Base-by-base conservation (phyloP, 2,329 filamentous ascomycete genomes). In the Emmonsiellopsis sp. region DNA sequence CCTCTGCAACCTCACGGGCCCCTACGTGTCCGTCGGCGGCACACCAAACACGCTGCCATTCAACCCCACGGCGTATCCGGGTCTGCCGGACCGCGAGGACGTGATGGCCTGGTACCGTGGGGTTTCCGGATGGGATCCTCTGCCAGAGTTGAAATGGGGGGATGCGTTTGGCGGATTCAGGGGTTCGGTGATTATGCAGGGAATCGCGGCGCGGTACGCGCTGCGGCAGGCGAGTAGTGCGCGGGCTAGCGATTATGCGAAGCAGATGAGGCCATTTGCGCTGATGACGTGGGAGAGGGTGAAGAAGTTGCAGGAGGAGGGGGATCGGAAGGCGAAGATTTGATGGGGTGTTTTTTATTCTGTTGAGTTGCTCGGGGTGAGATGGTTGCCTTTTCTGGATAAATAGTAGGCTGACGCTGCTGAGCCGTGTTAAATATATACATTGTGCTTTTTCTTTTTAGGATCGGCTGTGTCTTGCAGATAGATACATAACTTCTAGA, bases 131-230 rank as follows among this genome's bases (percentile, higher is more conserved):
- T 94, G 87, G 79, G 79, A 90, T 68, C 82, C 86, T 0, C 73
- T 70, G 1, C 70, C 76, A 16, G 73, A 73, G 30, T 72, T 85
- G 52, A 76, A 75, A 6, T 86, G 83, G 83, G 81, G 82, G 3
- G 78, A 82, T 63, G 80, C 81, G 1, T 86, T 86, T 67, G 77
- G 77, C 50, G 73, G 78, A 26, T 83, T 83, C 64, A 73, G 82
- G 48, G 76, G 74, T 35, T 75, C 77, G 26, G 75, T 85, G 41
- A 84, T 85, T 65, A 81, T 76, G 84, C 93, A 98, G 75, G 93
- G 93, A 2, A 97, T 98, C 67, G 91, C 91, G 48, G 93, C 93
- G 49, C 76, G 93, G 58, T 87, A 87, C 68, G 93, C 93, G 30
- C 74, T 80, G 47, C 76, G 92, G 48, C 92, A 97, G 77, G 93